Base-by-base conservation (phyloP, 2,329 filamentous ascomycete genomes). In the Ramularia endophylla region DNA sequence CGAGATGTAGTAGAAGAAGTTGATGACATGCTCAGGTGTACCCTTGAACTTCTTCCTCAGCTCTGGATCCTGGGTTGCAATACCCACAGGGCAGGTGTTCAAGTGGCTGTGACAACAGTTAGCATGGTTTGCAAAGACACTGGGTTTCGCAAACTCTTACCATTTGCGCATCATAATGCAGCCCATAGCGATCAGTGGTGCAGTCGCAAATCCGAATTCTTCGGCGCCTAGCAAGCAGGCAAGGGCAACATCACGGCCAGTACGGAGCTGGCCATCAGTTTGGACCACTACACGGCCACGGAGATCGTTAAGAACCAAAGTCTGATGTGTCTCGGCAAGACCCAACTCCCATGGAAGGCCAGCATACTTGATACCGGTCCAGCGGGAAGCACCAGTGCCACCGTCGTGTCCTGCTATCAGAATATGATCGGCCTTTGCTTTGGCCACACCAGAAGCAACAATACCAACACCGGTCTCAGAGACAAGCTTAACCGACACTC, bases 361-460 rank as follows among this genome's bases (percentile, higher is more conserved):
- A 37, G 89, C 90, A 64, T 95, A 95, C 68, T 95, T 95, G 80
- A 95, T 95, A 73, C 90, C 90, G 59, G 90, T 97, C 90, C 90
- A 97, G 65, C 90, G 77, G 38, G 89, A 95, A 46, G 90, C 90
- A 74, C 90, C 90, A 47, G 90, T 97, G 65, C 90, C 90, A 73
- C 90, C 90, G 60, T 97, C 90, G 61, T 97, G 90, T 54, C 90
- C 90, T 50, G 90, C 95, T 59, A 97, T 95, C 58, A 97, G 69
- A 52, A 97, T 95, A 68, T 97, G 89, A 59, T 95, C 89, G 46
- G 89, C 88, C 74, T 95, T 95, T 39, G 90, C 90, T 72, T 97
- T 97, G 41, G 90, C 90, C 37, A 95, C 90, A 79, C 90, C 90
- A 45, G 90, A 95, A 36, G 90, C 90, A 51, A 97, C 90, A 54